phyloP scores from a whole-genome alignment of 768 basidiomycete species.

The Lentinula detonsa region DNA sequence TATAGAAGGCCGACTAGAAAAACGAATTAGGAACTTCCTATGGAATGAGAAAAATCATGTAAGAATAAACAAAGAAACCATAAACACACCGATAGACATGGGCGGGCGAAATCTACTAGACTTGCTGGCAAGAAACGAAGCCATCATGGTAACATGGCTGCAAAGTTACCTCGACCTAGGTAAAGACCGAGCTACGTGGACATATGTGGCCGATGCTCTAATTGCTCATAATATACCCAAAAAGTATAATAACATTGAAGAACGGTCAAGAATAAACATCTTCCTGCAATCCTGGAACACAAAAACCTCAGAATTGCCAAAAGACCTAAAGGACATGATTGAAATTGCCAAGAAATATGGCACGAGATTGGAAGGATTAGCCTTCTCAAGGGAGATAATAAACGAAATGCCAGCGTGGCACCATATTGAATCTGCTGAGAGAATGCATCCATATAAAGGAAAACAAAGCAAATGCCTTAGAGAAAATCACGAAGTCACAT shows the following conservation, averaged over 20 bases:
- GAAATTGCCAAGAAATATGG: conserved; percentile 15
- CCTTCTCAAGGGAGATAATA: conserved; percentile 5
- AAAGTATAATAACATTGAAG: background rate
- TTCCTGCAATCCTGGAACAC: conserved; percentile 22
- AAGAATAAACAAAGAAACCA: conserved; percentile 20
- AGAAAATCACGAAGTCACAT: background rate
- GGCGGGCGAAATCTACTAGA: conserved; percentile 7
- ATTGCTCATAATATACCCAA: too few relatives aligned
- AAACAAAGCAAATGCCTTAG: conserved; percentile 7
- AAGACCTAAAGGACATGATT: conserved; percentile 12
- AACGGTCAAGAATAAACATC: conserved; percentile 8
- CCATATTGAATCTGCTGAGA: conserved; percentile 14
- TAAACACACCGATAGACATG: background rate
- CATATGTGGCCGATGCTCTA: conserved; percentile 18
- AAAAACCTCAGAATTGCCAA: conserved; percentile 10
- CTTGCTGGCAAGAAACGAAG: conserved; percentile 9
- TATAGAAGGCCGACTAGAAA: conserved; percentile 8
- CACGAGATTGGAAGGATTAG: conserved; percentile 9
- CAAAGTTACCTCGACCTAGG: conserved; percentile 16
- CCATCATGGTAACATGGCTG: conserved; percentile 15
- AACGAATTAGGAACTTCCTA: conserved; percentile 14
- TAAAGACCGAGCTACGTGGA: conserved; percentile 19
- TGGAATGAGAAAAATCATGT: conserved; percentile 8
- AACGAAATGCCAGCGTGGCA: conserved; percentile 24
- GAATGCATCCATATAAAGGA: background rate